Evolutionary conservation across 805 yeast species (phyloP).

Genomic region (Yamadazyma sp.): DNA sequence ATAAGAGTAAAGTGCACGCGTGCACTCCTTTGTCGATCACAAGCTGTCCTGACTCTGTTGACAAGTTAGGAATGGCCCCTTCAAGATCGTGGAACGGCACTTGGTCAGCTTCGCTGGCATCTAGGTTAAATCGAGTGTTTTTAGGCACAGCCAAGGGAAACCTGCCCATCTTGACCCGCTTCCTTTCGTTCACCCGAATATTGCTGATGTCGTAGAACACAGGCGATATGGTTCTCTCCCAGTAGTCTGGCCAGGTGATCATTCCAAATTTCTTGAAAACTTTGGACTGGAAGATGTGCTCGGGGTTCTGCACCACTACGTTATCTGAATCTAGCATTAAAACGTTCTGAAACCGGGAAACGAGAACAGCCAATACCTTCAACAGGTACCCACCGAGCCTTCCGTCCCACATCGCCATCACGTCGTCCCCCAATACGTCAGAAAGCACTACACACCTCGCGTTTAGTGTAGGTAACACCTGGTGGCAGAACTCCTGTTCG

Average conservation of each 20-base stretch:
- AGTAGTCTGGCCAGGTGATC: conserved; percentile 45
- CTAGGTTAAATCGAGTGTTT: conserved; percentile 1
- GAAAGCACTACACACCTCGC: conserved; percentile 64
- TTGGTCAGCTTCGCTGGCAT: conserved; percentile 14
- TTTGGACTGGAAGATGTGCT: conserved; percentile 26
- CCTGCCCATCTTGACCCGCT: conserved; percentile 26
- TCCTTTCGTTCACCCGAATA: conserved; percentile 25
- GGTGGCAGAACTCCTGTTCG: conserved; percentile 48
- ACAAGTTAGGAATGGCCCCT: conserved; percentile 67
- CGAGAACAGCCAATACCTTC: conserved; percentile 53
- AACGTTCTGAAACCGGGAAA: conserved; percentile 33
- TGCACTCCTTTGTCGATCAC: conserved; percentile 57
- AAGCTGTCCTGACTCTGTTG: conserved; percentile 70
- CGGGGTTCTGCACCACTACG: conserved; percentile 28
- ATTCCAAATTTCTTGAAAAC: conserved; percentile 30
- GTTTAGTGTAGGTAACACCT: conserved; percentile 56
- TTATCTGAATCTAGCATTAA: conserved; percentile 37
- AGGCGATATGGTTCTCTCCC: conserved; percentile 39
- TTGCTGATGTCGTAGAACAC: conserved; percentile 35
- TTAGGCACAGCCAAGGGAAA: conserved; percentile 22
- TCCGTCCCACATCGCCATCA: conserved; percentile 43
- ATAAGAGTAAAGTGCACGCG: conserved; percentile 53
- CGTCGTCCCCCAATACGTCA: conserved; percentile 50
- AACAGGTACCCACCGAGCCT: conserved; percentile 38
- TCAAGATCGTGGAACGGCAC: conserved; percentile 61